These are phyloP conservation scores for Penicillium diatomitis DNA, from an alignment of 495 filamentous ascomycete species.

Conservation along the genomic window DNA sequence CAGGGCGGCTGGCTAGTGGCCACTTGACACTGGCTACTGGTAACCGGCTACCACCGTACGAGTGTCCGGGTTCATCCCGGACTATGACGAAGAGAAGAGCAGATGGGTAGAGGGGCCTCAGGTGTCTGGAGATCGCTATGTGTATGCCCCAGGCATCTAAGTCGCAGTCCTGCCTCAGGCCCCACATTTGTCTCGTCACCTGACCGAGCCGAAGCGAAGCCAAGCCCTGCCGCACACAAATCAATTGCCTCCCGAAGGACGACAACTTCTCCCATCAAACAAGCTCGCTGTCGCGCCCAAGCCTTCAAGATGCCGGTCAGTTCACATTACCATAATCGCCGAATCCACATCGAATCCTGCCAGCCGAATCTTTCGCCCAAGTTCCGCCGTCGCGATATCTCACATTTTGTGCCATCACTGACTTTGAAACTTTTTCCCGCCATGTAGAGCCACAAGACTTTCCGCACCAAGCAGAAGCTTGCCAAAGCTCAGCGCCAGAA, in stretches of 20 bases:
- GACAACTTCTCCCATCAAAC: constrained; percentile 36
- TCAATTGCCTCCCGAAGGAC: constrained; percentile 26
- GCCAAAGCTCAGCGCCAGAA: constrained; percentile 99
- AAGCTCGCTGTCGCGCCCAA: constrained; percentile 42
- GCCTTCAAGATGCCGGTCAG: constrained; percentile 79
- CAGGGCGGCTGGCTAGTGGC: too few relatives aligned
- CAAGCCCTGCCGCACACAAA: constrained; percentile 42
- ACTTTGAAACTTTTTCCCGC: neutral
- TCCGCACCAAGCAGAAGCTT: constrained; percentile 99
- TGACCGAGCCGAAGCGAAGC: constrained; percentile 36
- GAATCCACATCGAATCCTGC: constrained; percentile 5
- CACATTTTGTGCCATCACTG: too few relatives aligned
- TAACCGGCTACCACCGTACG: too few relatives aligned
- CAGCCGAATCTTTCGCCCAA: neutral
- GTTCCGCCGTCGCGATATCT: constrained; percentile 4
- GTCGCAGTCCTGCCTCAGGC: constrained; percentile 1
- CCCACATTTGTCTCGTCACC: constrained; percentile 17
- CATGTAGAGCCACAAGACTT: constrained; percentile 90
- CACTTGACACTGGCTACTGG: too few relatives aligned
- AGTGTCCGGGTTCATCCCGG: too few relatives aligned
- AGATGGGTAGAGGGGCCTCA: neutral
- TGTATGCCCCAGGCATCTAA: constrained; percentile 14
- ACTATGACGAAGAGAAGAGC: too few relatives aligned
- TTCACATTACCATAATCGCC: constrained; percentile 4
- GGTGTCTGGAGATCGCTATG: neutral